Base-by-base conservation (phyloP, 2,329 filamentous ascomycete species). In the Trichoderma breve region DNA sequence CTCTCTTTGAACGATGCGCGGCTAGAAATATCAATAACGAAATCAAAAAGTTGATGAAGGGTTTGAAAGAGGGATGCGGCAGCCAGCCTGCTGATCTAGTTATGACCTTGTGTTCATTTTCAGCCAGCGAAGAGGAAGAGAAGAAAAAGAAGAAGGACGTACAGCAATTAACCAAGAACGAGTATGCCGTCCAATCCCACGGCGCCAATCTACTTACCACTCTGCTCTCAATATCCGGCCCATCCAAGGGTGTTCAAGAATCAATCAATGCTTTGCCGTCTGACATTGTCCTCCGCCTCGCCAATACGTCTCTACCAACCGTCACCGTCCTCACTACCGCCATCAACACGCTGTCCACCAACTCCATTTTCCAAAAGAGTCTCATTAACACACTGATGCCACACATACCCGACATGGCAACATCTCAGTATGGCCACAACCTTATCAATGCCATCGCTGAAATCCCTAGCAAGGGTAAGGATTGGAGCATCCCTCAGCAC, bases 151-250 rank as follows among this genome's bases (percentile, higher is more conserved):
- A 79, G 58, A 81, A 81, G 74, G 80, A 81, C 62, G 77, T 78
- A 11, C 77, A 81, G 51, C 81, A 84, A 32, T 79, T 81, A 43
- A 83, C 75, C 76, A 88, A 83, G 89, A 93, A 85, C 81, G 93
- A 79, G 69, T 81, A 84, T 34, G 84, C 86, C 34, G 80, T 88
- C 26, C 81, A 86, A 39, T 86, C 85, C 3, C 95, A 99, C 83
- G 93, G 92, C 73, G 94, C 93, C 24, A 87, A 97, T 61, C 87
- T 99, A 32, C 91, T 93, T 9, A 91, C 96, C 73, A 84, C 92
- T 4, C 92, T 99, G 84, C 89, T 98, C 65, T 83, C 88, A 8
- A 91, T 93, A 30, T 88, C 92, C 0, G 93, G 93, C 0, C 84
- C 95, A 2, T 87, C 88, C 71, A 89, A 89, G 65, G 86, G 95